Evolutionary conservation across 768 basidiomycete genomes (phyloP).

Genomic region (Leccinum arenicola): DNA sequence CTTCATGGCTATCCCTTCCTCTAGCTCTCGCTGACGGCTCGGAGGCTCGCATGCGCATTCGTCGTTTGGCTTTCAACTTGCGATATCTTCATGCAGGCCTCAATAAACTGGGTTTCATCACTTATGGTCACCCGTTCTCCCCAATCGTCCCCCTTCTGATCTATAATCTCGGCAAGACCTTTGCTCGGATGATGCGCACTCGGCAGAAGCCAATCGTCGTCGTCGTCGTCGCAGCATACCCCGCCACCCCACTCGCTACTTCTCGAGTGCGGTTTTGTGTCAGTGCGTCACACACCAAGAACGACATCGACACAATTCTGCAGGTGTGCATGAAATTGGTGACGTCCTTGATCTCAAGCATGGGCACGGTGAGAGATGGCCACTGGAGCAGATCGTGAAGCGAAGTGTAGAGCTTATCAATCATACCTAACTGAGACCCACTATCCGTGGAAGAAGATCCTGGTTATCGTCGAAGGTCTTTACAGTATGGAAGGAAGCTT

Average conservation of each 20-base stretch:
- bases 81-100: slow-evolving; percentile 87
- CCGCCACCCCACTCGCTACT: slow-evolving; percentile 86
- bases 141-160: slow-evolving; percentile 92
- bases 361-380: slow-evolving; percentile 69
- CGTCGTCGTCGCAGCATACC: slow-evolving; percentile 82
- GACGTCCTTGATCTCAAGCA: slow-evolving; percentile 89
- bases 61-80: slow-evolving; percentile 52
- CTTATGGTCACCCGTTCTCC: slow-evolving; percentile 86
- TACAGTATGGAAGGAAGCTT: too few relatives aligned
- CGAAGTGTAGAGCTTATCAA: slow-evolving; percentile 75
- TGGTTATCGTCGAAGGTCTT: too few relatives aligned
- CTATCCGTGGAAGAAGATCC: too few relatives aligned
- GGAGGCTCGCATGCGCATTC: slow-evolving; percentile 80
- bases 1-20: slow-evolving; percentile 78
- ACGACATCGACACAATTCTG: slow-evolving; percentile 86
- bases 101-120: slow-evolving; percentile 93
- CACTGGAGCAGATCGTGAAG: slow-evolving; percentile 66
- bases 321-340: slow-evolving; percentile 88
- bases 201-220: slow-evolving; percentile 79
- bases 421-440: slow-evolving; percentile 15
- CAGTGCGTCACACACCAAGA: slow-evolving; percentile 94
- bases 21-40: slow-evolving; percentile 70
- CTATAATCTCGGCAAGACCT: slow-evolving; percentile 92
- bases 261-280: slow-evolving; percentile 92
- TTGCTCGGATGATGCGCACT: slow-evolving; percentile 82